A percentile compares a stretch with the other conserved stretches of the same genome.
Evolutionary conservation across 257 asterid species (phyloP).

Genomic region (Linaria vulgaris): DNA sequence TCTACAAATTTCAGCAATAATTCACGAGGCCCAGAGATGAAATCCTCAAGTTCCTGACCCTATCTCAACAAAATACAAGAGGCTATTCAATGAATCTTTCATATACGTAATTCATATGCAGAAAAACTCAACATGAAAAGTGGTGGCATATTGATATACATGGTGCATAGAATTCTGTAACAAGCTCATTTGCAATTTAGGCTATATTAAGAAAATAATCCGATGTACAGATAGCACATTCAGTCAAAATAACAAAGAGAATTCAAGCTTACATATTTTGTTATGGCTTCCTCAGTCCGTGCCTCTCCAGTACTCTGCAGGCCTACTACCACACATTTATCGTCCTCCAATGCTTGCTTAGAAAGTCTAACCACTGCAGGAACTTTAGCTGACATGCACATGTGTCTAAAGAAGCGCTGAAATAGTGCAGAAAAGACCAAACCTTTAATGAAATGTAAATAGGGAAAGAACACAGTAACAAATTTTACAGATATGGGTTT

Average conservation of each 20-base stretch:
- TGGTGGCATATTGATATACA: background rate
- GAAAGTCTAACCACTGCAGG: conserved; percentile 88
- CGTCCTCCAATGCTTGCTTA: conserved; percentile 66
- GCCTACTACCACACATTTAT: conserved; percentile 91
- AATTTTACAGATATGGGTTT: conserved; percentile 16
- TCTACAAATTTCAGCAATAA: conserved; percentile 91
- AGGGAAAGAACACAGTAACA: conserved; percentile 7
- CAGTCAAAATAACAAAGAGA: conserved; percentile 16
- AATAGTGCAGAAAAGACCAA: conserved; percentile 31
- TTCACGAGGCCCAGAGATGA: conserved; percentile 98
- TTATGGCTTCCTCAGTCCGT: conserved; percentile 91
- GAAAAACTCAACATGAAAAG: conserved; percentile 13
- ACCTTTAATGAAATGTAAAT: conserved; percentile 22
- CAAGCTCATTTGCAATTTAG: conserved; percentile 7
- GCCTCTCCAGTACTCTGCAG: conserved; percentile 99
- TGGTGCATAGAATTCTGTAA: conserved; percentile 6
- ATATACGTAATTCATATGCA: conserved; percentile 14
- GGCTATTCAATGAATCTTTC: conserved; percentile 23
- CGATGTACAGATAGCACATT: background rate
- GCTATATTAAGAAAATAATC: conserved; percentile 1
- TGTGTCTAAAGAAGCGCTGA: conserved; percentile 96
- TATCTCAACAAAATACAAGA: conserved; percentile 36
- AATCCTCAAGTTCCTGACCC: conserved; percentile 98
- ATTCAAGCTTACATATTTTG: conserved; percentile 73
- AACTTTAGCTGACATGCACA: conserved; percentile 98